Evolutionary conservation across 306 rosid species (phyloP), one percentile per base, ranked within the genome.

Genomic region (Carpinus fangiana): DNA sequence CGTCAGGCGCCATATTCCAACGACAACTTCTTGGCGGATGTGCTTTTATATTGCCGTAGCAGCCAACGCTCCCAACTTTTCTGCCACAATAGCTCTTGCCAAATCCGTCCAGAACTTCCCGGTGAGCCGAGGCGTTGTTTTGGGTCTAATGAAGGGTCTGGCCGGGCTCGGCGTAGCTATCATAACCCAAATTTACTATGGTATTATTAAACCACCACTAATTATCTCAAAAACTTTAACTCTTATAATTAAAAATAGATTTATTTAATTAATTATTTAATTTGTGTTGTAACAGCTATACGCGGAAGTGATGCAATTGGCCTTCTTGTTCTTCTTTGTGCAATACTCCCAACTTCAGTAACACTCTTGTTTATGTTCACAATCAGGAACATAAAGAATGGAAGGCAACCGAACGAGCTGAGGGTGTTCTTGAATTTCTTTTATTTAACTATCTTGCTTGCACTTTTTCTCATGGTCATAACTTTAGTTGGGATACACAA

Each of bases 141-240:
- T 89, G 43, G 93, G 93, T 5, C 77, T 89, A 55, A 78, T 87
- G 71, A 87, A 87, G 68, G 89, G 91, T 34, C 84, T 83, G 14
- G 72, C 78, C 17, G 93, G 93, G 38, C 87, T 87, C 6, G 78
- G 88, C 45, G 93, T 88, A 34, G 91, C 91, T 2, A 56, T 89
- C 28, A 4, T 89, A 36, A 85, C 87, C 1, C 87, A 87, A 26
- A 7, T 89, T 73, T 87, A 83, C 53, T 38, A 47, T 3, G 90
- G 91, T 17, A 41, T 41, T 6, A 5, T 41, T 6, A 41, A 41
- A 41, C 7, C 7, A 41, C 7, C 1, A 41, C 1, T 41, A n/a
- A n/a, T n/a, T 41, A 41, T 6, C 0, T 3, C 43, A 38, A 38
- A 38, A 38, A 4, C 4, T 38, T 3, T 0, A 3, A 0, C 7